Evolutionary conservation across 352 stramenopile genomes (phyloP), one percentile per base, ranked within the genome.

Genomic region (Globisporangium sylvaticum): DNA sequence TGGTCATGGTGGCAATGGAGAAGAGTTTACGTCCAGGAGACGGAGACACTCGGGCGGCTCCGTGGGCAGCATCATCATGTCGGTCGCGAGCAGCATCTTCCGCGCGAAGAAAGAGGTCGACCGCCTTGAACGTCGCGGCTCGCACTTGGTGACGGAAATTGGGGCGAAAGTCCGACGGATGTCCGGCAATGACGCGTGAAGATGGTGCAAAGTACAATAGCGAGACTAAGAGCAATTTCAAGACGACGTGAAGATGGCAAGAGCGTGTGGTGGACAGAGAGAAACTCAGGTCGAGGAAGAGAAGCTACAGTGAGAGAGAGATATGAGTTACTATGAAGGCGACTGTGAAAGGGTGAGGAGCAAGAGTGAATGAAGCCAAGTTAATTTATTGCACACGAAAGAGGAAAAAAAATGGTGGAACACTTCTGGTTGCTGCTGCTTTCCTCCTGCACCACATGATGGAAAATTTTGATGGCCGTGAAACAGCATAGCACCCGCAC

Each of bases 1-100:
- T 46, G 54, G 27, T n/a, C 24, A 12, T 57, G 24, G 52, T 14
- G 58, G 61, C 25, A 59, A 53, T 2, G 46, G 31, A 18, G 39
- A 54, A 44, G 48, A 54, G 10, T 12, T 37, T 1, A 24, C 39
- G 25, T 52, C 55, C 22, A 59, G 56, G 2, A 44, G 42, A 42
- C 67, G 79, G 32, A 69, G 79, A 37, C 74, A 88, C 52, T 90
- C 79, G 53, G 77, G 69, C n/a, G 75, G 72, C 3, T 90, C 82
- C 2, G 72, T 90, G 29, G 67, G 79, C n/a, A 89, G 78, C 57
- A 77, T 90, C 27, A 65, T 92, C 59, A 87, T 80, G 64, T 89
- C 80, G 14, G 74, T 89, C 57, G 75, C 72, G 1, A 73, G 71
- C 2, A 83, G 65, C 32, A 73, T 90, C 39, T 85, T 91, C 69